These are phyloP conservation scores for Ceratobasidium sp. DNA, from an alignment of 1,284 basidiomycete genomes.

Conservation along the genomic window DNA sequence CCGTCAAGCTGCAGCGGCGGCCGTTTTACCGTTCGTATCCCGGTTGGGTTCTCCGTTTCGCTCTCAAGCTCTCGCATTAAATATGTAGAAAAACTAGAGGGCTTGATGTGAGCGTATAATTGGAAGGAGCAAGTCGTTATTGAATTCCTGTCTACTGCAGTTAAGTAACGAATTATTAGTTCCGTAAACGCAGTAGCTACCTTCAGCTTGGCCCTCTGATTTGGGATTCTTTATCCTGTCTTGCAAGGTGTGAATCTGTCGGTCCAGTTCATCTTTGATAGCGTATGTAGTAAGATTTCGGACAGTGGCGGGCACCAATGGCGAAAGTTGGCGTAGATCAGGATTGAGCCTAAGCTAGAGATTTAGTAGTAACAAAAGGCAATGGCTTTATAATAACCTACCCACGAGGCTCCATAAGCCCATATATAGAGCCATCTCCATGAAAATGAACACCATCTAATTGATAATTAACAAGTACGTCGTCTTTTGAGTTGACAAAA, in stretches of 20 bases:
- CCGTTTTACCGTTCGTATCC: conserved; percentile 68
- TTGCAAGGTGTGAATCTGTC: conserved; percentile 71
- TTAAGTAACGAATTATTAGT: not conserved
- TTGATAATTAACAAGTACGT: conserved; percentile 73
- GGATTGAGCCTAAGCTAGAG: conserved; percentile 54
- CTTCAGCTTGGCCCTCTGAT: conserved; percentile 38
- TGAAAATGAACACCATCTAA: conserved; percentile 85
- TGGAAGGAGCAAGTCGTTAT: conserved; percentile 73
- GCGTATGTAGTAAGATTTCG: conserved; percentile 74
- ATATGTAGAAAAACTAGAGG: conserved; percentile 64
- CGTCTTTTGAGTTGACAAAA: conserved; percentile 64
- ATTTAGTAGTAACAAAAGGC: not conserved
- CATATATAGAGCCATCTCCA: conserved; percentile 81
- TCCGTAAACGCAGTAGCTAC: not conserved
- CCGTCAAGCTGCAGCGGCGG: conserved; percentile 72
- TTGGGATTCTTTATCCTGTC: conserved; percentile 64
- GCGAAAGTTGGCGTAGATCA: conserved; percentile 76
- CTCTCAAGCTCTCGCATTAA: conserved; percentile 76
- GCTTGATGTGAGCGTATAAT: conserved; percentile 72
- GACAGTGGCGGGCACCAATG: conserved; percentile 68
- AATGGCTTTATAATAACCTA: conserved; percentile 56
- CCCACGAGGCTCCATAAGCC: conserved; percentile 77
- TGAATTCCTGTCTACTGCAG: conserved; percentile 62
- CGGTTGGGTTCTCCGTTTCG: conserved; percentile 78
- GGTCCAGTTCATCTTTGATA: conserved; percentile 74